phyloP scores from a whole-genome alignment of 1,284 basidiomycete genomes.

The Coriolopsis trogii region DNA sequence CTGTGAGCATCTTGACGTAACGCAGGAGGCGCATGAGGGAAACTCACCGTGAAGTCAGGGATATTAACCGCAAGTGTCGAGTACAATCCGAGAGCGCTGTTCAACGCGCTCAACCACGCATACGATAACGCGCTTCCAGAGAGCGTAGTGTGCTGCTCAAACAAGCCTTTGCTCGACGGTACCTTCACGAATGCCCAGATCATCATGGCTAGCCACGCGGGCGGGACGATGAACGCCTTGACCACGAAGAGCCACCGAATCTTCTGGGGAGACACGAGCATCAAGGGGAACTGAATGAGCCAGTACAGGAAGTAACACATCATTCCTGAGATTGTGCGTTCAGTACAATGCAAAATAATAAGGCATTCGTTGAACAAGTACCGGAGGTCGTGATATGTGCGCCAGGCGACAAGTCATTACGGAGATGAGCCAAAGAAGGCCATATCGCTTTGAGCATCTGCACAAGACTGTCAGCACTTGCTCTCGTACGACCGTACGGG shows the following conservation, averaged over 20 bases:
- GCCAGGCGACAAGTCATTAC: constrained; percentile 60
- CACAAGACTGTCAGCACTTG: no score
- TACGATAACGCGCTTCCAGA: constrained; percentile 59
- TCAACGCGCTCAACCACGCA: constrained; percentile 75
- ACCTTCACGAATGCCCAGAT: constrained; percentile 76
- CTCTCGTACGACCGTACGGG: neutral
- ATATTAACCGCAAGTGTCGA: constrained; percentile 73
- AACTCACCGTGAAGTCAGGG: constrained; percentile 67
- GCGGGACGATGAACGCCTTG: constrained; percentile 68
- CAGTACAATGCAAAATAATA: neutral
- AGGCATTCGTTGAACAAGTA: constrained; percentile 24
- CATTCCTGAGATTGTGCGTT: constrained; percentile 42
- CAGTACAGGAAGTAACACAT: constrained; percentile 83
- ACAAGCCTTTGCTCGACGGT: constrained; percentile 54
- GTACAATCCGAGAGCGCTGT: constrained; percentile 70
- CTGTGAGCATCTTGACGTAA: neutral
- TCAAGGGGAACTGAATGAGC: constrained; percentile 71
- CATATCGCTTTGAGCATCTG: constrained; percentile 80
- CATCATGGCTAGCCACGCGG: constrained; percentile 70
- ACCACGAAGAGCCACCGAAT: constrained; percentile 74
- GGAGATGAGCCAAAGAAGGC: constrained; percentile 66
- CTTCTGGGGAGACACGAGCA: constrained; percentile 75
- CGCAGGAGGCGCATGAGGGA: neutral
- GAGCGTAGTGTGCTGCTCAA: constrained; percentile 47
- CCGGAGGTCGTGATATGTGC: constrained; percentile 69